A percentile compares a stretch with the other conserved stretches of the same genome.
Conservation (phyloP, 148 eudicot genomes). For the Linanthus parryae region DNA sequence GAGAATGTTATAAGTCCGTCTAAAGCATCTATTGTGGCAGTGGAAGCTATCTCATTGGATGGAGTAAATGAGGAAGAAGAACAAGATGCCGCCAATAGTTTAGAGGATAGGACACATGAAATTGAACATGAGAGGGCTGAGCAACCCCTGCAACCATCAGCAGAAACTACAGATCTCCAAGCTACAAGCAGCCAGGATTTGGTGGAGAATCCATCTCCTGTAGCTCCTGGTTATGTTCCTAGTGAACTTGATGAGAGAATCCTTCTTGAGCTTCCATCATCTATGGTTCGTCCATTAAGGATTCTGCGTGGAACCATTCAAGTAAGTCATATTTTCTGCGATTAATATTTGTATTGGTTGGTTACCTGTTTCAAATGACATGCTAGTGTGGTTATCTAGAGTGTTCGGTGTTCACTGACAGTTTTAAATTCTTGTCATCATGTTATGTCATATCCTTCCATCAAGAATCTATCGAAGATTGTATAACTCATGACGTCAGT, state of each 20-base stretch:
- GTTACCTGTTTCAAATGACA: not conserved
- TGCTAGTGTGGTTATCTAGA: too few species aligned
- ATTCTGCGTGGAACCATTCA: constrained; percentile 87
- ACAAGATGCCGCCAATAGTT: constrained; percentile 28
- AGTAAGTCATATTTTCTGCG: constrained; percentile 41
- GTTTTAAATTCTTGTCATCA: too few species aligned
- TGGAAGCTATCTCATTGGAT: constrained; percentile 80
- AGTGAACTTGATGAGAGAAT: constrained; percentile 88
- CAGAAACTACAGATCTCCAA: constrained; percentile 39
- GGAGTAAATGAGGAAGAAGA: constrained; percentile 71
- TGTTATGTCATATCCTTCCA: too few species aligned
- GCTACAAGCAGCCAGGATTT: constrained; percentile 41
- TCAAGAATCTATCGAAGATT: too few species aligned
- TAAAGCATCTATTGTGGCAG: constrained; percentile 59
- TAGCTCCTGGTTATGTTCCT: constrained; percentile 90
- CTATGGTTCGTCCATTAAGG: constrained; percentile 84
- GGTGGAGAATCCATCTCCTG: constrained; percentile 45
- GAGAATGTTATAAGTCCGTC: constrained; percentile 48
- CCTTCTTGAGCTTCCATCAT: constrained; percentile 84
- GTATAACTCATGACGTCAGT: too few species aligned
- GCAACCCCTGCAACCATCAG: constrained; percentile 34
- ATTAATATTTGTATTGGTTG: not conserved
- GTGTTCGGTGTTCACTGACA: too few species aligned
- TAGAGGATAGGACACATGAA: constrained; percentile 36
- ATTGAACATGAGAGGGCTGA: constrained; percentile 40